phyloP scores from a whole-genome alignment of 78 protist genomes.

The Bodo saltans region DNA sequence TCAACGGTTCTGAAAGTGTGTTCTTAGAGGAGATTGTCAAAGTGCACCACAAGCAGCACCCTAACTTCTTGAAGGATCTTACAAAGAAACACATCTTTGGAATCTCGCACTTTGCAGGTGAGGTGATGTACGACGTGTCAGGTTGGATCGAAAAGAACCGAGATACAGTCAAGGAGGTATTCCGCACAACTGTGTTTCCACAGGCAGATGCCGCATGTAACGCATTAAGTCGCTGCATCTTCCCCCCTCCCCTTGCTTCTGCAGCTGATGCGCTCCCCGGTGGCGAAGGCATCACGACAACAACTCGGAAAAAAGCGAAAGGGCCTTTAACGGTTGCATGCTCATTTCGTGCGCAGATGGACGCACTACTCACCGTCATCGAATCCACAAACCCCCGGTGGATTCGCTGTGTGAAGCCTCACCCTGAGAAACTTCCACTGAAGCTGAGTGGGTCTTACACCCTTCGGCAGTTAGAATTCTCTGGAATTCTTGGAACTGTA shows the following conservation, averaged over 20 bases:
- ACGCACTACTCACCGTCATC: constrained; percentile 53
- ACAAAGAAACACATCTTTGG: neutral
- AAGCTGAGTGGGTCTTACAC: neutral
- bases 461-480: constrained; percentile 16
- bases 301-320: neutral
- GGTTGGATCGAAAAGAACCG: constrained; percentile 66
- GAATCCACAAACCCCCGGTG: constrained; percentile 69
- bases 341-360: constrained; percentile 26
- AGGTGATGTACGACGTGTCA: constrained; percentile 42
- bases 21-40: constrained; percentile 4
- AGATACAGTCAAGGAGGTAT: constrained; percentile 28
- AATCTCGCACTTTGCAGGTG: constrained; percentile 56
- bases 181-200: neutral
- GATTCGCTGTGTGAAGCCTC: constrained; percentile 83
- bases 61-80: constrained; percentile 2
- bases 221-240: too few species aligned
- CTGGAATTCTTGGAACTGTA: constrained; percentile 32
- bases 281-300: neutral
- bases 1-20: constrained; percentile 9
- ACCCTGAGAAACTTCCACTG: constrained; percentile 51
- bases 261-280: neutral
- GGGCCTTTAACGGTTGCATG: constrained; percentile 16
- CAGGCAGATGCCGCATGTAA: neutral
- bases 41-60: neutral
- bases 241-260: neutral